phyloP scores from a whole-genome alignment of 192 early-diverging fungal genomes.

The Entomortierella chlamydospora region DNA sequence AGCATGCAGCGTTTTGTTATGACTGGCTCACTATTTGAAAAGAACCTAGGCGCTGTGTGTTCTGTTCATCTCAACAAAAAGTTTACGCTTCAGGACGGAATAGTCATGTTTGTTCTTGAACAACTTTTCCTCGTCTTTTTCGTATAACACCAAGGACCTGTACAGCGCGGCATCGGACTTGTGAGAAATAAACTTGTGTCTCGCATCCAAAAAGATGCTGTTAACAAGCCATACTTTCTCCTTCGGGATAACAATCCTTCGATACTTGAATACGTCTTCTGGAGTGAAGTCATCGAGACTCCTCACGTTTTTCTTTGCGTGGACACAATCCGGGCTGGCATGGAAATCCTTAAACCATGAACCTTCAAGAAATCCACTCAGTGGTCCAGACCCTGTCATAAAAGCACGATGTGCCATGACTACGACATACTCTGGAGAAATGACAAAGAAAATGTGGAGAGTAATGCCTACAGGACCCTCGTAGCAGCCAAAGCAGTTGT shows the following conservation, averaged over 20 bases:
- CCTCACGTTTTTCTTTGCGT: slow-evolving; percentile 5
- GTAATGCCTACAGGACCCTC: not conserved
- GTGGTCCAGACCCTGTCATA: not conserved
- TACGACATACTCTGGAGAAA: too few species aligned
- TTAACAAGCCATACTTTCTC: slow-evolving; percentile 28
- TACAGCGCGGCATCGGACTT: slow-evolving; percentile 29
- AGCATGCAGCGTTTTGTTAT: too few species aligned
- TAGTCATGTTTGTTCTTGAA: slow-evolving; percentile 11
- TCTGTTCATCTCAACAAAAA: slow-evolving; percentile 18
- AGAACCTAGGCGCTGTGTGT: not conserved
- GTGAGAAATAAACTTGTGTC: slow-evolving; percentile 18
- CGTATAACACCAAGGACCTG: slow-evolving; percentile 17
- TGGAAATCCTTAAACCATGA: slow-evolving; percentile 19
- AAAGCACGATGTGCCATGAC: too few species aligned
- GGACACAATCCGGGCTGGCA: slow-evolving; percentile 3
- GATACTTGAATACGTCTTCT: slow-evolving; percentile 24
- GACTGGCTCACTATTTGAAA: too few species aligned
- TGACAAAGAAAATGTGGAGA: slow-evolving; percentile 3
- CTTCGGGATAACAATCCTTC: slow-evolving; percentile 19
- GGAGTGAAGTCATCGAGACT: not conserved
- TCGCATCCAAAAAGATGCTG: slow-evolving; percentile 16
- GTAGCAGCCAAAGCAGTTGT: slow-evolving; percentile 4
- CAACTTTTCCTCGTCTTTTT: slow-evolving; percentile 17
- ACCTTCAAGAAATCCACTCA: not conserved
- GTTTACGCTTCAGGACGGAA: slow-evolving; percentile 6